Base-by-base conservation (phyloP, 2,329 filamentous ascomycete species). In the Teratosphaeria viscida region DNA sequence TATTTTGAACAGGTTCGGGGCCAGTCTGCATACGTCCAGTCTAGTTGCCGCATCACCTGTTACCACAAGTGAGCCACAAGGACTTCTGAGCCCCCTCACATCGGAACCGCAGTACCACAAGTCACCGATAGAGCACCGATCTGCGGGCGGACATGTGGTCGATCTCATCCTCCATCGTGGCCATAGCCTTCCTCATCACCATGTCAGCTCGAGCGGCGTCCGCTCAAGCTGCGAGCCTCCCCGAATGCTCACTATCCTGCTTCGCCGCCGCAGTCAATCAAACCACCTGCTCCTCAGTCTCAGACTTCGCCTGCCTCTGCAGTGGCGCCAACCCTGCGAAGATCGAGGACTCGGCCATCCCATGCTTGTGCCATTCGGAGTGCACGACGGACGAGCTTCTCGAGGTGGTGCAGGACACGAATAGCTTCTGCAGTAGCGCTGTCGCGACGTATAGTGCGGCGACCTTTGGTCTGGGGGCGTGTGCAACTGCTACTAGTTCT, bases 281-380 rank as follows among this genome's bases (percentile, higher is more conserved):
- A n/a, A 77, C 77, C 23, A 75, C 77, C 66, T 84, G 81, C 70
- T 64, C 60, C 14, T 32, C 53, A 37, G 60, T 76, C 60, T 74
- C 71, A 53, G 80, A 84, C 70, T 67, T 73, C 52, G 70, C 67
- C 56, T 84, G 82, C 75, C 79, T 81, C 66, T 83, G 81, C 74
- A 80, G 74, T 2, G 75, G 71, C 8, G 12, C 53, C 23, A 74
- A 73, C 47, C 66, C 43, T 5, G 29, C 58, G 29, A 39, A 32
- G 16, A 74, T 79, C 64, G 66, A 66, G 34, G 63, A 68, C 14
- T 65, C 71, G 58, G 80, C 74, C 76, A 67, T 72, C 3, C 62
- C 63, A 2, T 79, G 77, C 64, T 64, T 77, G 19, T 72, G 73
- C 35, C 59, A 60, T 35, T 65, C 61, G 27, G 63, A 65, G 52